phyloP scores from a whole-genome alignment of 2,329 filamentous ascomycete species.

The Westerdykella ornata region DNA sequence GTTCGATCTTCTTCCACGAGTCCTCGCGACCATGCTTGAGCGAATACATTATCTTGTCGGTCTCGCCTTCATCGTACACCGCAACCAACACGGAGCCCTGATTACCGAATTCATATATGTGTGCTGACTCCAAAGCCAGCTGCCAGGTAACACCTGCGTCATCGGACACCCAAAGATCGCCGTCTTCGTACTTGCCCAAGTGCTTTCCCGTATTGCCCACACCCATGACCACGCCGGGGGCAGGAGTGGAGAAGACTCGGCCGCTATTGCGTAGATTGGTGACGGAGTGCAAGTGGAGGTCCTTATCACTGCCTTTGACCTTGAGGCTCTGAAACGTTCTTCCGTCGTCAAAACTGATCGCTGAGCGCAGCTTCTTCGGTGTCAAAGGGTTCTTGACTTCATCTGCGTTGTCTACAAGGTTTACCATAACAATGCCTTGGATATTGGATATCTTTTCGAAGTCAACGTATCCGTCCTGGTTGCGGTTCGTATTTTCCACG shows the following conservation, averaged over 20 bases:
- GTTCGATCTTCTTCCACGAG: slow-evolving; percentile 65
- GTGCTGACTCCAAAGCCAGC: slow-evolving; percentile 66
- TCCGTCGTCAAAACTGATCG: slow-evolving; percentile 94
- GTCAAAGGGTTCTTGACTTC: slow-evolving; percentile 53
- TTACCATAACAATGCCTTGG: slow-evolving; percentile 86
- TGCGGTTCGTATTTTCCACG: slow-evolving; percentile 85
- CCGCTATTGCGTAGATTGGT: slow-evolving; percentile 78
- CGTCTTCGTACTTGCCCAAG: slow-evolving; percentile 63
- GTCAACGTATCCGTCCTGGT: slow-evolving; percentile 69
- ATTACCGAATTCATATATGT: slow-evolving; percentile 95
- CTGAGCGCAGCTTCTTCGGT: slow-evolving; percentile 64
- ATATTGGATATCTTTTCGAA: slow-evolving; percentile 92
- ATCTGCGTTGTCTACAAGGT: slow-evolving; percentile 79
- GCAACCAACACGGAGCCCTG: slow-evolving; percentile 85
- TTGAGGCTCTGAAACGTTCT: slow-evolving; percentile 73
- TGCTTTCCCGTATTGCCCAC: slow-evolving; percentile 80
- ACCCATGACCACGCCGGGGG: slow-evolving; percentile 88
- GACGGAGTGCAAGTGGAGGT: slow-evolving; percentile 85
- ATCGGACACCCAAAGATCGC: slow-evolving; percentile 81
- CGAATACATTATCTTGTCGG: slow-evolving; percentile 66
- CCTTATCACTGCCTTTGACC: slow-evolving; percentile 55
- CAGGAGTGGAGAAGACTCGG: slow-evolving; percentile 85
- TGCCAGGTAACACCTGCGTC: slow-evolving; percentile 85
- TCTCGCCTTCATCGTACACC: slow-evolving; percentile 60
- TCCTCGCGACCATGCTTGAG: slow-evolving; percentile 70